phyloP scores from a whole-genome alignment of 352 stramenopile species.

The Hyaloperonospora arabidopsidis region DNA sequence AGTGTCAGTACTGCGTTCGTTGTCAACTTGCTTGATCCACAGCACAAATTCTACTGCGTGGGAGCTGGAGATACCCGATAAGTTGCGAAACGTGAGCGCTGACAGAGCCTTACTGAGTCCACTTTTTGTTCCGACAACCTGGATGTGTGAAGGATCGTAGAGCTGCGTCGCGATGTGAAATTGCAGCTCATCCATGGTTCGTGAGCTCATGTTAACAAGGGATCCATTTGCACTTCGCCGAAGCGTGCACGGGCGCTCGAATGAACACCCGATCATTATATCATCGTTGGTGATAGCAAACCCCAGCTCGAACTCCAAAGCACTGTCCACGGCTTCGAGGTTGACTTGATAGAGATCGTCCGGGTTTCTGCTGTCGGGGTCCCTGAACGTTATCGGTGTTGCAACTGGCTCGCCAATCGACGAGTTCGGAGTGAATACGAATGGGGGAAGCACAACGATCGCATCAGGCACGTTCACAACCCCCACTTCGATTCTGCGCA shows the following conservation, averaged over 20 bases:
- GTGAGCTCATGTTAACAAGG: slow-evolving; percentile 20
- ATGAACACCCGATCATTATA: slow-evolving; percentile 40
- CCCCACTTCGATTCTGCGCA: slow-evolving; percentile 40
- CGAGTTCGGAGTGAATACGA: slow-evolving; percentile 25
- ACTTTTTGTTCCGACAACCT: slow-evolving; percentile 35
- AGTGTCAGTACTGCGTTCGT: slow-evolving; percentile 5
- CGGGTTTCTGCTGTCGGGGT: slow-evolving; percentile 33
- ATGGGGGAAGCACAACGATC: slow-evolving; percentile 42
- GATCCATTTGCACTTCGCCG: slow-evolving; percentile 26
- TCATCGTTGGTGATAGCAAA: slow-evolving; percentile 43
- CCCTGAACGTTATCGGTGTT: slow-evolving; percentile 45
- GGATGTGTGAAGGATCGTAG: slow-evolving; percentile 35
- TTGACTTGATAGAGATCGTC: slow-evolving; percentile 37
- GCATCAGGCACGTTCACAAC: slow-evolving; percentile 43
- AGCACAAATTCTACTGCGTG: slow-evolving; percentile 36
- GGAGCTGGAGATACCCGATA: slow-evolving; percentile 9
- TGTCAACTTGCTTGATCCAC: slow-evolving; percentile 29
- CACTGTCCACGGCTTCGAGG: slow-evolving; percentile 33
- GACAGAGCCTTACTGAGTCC: slow-evolving; percentile 30
- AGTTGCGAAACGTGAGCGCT: slow-evolving; percentile 36
- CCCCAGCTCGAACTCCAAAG: slow-evolving; percentile 37
- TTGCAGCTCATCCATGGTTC: slow-evolving; percentile 12
- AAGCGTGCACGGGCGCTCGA: slow-evolving; percentile 43
- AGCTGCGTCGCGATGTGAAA: slow-evolving; percentile 32
- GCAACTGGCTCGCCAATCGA: slow-evolving; percentile 12